Conservation (phyloP, 371 early-diverging fungal species). For the Mortierella sp. region DNA sequence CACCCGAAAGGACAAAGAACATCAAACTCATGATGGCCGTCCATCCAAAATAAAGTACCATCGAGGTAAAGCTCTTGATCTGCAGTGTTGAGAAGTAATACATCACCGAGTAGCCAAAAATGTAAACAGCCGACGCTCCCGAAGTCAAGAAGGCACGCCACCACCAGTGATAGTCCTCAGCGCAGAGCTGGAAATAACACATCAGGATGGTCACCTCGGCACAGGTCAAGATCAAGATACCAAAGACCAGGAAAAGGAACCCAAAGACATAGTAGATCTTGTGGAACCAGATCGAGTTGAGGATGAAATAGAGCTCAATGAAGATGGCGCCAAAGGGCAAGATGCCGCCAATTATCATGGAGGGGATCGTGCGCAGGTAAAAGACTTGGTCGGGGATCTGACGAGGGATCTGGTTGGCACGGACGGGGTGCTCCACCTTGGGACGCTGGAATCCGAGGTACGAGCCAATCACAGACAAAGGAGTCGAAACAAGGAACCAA, state of each 20-base stretch:
- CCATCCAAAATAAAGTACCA: slow-evolving; percentile 95
- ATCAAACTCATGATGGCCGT: slow-evolving; percentile 82
- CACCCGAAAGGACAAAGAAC: slow-evolving; percentile 84
- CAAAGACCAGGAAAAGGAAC: slow-evolving; percentile 86
- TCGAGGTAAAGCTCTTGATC: slow-evolving; percentile 81
- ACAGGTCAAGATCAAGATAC: slow-evolving; percentile 85
- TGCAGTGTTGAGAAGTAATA: slow-evolving; percentile 85
- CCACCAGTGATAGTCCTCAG: slow-evolving; percentile 96
- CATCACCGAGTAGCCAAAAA: slow-evolving; percentile 87
- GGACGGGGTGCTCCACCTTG: slow-evolving; percentile 87
- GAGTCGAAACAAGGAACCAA: slow-evolving; percentile 92
- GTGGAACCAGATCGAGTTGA: slow-evolving; percentile 90
- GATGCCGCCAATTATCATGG: slow-evolving; percentile 88
- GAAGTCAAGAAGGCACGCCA: slow-evolving; percentile 95
- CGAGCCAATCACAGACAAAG: slow-evolving; percentile 91
- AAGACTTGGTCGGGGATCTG: slow-evolving; percentile 91
- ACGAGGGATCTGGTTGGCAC: slow-evolving; percentile 67
- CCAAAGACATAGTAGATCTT: slow-evolving; percentile 92
- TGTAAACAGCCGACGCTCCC: slow-evolving; percentile 91
- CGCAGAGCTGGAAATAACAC: slow-evolving; percentile 92
- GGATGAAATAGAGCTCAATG: slow-evolving; percentile 89
- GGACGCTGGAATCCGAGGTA: slow-evolving; percentile 94
- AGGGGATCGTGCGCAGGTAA: slow-evolving; percentile 81
- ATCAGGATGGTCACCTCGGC: slow-evolving; percentile 90
- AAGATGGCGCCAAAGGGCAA: slow-evolving; percentile 94